Conservation (phyloP, 176 grass and related monocot genomes). For the Zea mays region DNA sequence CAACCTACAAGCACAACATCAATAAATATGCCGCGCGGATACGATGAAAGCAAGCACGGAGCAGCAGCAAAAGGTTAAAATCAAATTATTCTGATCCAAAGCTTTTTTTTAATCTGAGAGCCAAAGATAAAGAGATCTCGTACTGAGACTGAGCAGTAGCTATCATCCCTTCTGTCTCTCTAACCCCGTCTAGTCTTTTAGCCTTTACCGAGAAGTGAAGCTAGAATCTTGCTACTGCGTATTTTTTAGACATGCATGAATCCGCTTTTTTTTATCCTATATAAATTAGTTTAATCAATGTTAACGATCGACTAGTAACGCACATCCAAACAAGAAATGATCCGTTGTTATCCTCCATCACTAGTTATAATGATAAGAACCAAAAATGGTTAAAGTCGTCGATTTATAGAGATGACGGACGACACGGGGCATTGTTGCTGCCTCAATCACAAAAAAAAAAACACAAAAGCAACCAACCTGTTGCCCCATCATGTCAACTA, state of each 20-base stretch:
- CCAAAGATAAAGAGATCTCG: constrained; percentile 14
- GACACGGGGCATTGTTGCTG: too few relatives aligned
- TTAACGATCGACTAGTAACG: neutral
- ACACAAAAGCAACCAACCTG: too few relatives aligned
- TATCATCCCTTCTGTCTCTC: constrained; percentile 34
- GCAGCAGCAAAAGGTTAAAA: neutral
- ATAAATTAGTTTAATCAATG: neutral
- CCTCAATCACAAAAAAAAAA: too few relatives aligned
- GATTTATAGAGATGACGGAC: too few relatives aligned
- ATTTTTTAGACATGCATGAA: neutral
- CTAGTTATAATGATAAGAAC: too few relatives aligned
- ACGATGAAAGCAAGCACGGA: constrained; percentile 31
- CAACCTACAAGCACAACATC: neutral
- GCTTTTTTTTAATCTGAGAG: neutral
- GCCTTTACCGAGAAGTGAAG: constrained; percentile 1
- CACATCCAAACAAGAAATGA: neutral
- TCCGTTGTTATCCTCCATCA: too few relatives aligned
- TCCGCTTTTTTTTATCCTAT: neutral
- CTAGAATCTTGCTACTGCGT: neutral
- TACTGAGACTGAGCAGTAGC: constrained; percentile 4
- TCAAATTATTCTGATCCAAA: constrained; percentile 22
- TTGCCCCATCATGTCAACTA: too few relatives aligned
- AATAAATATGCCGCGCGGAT: constrained; percentile 26
- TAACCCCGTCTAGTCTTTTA: constrained; percentile 4
- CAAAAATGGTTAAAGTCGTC: too few relatives aligned